Conservation (phyloP, 2,329 filamentous ascomycete genomes). For the Fusarium kyushuense region DNA sequence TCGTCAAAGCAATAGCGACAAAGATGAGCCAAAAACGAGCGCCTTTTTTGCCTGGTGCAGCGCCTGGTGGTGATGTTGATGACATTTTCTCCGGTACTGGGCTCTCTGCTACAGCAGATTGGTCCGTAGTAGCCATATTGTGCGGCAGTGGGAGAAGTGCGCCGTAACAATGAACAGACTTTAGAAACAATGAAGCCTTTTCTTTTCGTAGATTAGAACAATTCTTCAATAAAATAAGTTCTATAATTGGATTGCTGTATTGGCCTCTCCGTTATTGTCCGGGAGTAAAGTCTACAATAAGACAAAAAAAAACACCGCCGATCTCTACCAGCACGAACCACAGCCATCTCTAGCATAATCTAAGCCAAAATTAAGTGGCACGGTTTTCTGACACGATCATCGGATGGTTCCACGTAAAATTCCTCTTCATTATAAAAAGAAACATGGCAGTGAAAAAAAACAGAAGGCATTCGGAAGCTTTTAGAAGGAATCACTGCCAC, state of each 20-base stretch:
- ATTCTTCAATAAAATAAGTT: too few relatives aligned
- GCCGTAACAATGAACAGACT: not conserved
- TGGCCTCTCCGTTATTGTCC: not conserved
- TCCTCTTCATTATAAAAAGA: not conserved
- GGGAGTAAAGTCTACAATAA: not conserved
- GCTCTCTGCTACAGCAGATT: not conserved
- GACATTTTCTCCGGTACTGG: not conserved
- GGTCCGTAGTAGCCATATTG: not conserved
- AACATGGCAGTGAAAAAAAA: not conserved
- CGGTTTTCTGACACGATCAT: not conserved
- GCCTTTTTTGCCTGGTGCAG: not conserved
- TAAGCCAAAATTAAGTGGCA: not conserved
- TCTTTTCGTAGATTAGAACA: too few relatives aligned
- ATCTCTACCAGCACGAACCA: not conserved
- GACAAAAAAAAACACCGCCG: not conserved
- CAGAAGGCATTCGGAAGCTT: not conserved
- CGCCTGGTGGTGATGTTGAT: not conserved
- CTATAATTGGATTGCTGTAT: not conserved
- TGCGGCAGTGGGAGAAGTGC: not conserved
- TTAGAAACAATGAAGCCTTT: not conserved
- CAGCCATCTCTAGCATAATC: not conserved
- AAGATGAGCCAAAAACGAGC: constrained; percentile 43
- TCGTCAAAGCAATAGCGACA: constrained; percentile 34
- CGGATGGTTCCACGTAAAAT: not conserved
- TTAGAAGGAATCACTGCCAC: not conserved